A percentile compares a stretch with the other conserved stretches of the same genome.
These are phyloP conservation scores for Lithospermum erythrorhizon DNA, from an alignment of 257 asterid genomes.

Conservation along the genomic window DNA sequence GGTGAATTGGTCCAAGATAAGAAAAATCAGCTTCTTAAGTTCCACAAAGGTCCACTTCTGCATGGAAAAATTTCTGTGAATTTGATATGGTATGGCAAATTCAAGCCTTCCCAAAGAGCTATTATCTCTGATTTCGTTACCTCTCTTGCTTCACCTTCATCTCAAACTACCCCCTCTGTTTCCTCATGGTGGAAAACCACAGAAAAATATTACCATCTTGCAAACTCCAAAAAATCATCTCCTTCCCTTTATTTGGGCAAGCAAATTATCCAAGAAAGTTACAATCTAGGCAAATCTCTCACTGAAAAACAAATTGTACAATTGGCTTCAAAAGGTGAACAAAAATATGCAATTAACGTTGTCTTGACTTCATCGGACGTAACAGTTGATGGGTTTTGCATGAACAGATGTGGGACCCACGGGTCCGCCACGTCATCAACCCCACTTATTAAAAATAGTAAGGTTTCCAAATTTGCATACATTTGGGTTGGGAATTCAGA, in stretches of 20 bases:
- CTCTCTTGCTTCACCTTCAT: constrained; percentile 26
- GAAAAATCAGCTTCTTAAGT: constrained; percentile 25
- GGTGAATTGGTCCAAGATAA: constrained; percentile 15
- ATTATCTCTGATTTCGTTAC: constrained; percentile 54
- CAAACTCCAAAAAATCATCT: constrained; percentile 29
- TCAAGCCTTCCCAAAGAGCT: constrained; percentile 54
- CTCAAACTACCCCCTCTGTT: constrained; percentile 40
- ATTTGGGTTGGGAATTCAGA: constrained; percentile 68
- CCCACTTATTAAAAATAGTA: constrained; percentile 10
- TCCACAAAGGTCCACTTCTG: constrained; percentile 64
- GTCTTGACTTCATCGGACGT: constrained; percentile 51
- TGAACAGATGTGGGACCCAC: constrained; percentile 53
- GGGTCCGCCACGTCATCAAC: constrained; percentile 23
- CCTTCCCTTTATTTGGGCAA: constrained; percentile 32
- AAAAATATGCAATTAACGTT: constrained; percentile 38
- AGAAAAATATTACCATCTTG: constrained; percentile 48
- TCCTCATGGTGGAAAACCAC: constrained; percentile 61
- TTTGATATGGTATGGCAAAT: constrained; percentile 59
- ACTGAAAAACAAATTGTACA: constrained; percentile 33
- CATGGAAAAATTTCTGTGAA: constrained; percentile 48
- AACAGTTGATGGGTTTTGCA: constrained; percentile 44
- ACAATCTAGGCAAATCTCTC: constrained; percentile 48
- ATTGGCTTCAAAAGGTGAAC: constrained; percentile 49
- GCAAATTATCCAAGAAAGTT: constrained; percentile 29
- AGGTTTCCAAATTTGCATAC: constrained; percentile 42